Evolutionary conservation across 2,329 filamentous ascomycete genomes (phyloP).

Genomic region (Colletotrichum theobromicola): DNA sequence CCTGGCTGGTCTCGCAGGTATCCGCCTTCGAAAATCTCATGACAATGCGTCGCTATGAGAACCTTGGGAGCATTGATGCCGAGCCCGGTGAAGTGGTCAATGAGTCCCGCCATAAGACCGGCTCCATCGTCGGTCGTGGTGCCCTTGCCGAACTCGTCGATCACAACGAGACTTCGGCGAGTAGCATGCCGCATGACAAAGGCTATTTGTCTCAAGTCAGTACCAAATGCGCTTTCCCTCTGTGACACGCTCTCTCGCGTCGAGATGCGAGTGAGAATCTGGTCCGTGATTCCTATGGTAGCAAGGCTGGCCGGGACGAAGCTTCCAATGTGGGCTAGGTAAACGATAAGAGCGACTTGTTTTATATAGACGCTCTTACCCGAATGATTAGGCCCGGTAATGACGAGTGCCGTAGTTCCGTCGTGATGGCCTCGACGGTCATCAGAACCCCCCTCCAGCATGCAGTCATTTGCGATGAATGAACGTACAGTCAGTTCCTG

Average conservation of each 20-base stretch:
- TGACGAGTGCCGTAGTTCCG: conserved; percentile 67
- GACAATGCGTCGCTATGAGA: conserved; percentile 67
- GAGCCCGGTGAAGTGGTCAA: conserved; percentile 59
- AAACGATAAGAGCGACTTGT: conserved; percentile 88
- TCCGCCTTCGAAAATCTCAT: conserved; percentile 74
- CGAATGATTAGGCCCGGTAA: conserved; percentile 96
- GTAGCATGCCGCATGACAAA: conserved; percentile 79
- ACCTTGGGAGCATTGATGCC: conserved; percentile 57
- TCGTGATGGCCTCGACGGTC: conserved; percentile 17
- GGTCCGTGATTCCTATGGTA: conserved; percentile 86
- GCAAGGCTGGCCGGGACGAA: conserved; percentile 85
- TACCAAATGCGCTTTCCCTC: conserved; percentile 69
- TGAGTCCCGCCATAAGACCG: conserved; percentile 61
- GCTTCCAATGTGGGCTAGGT: conserved; percentile 90
- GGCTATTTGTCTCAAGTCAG: conserved; percentile 86
- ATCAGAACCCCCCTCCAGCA: conserved; percentile 66
- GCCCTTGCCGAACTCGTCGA: conserved; percentile 87
- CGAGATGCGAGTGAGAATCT: conserved; percentile 85
- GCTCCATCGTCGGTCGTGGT: conserved; percentile 64
- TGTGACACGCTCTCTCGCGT: conserved; percentile 69
- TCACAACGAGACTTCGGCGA: conserved; percentile 77
- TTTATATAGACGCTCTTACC: conserved; percentile 97
- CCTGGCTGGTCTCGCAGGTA: conserved; percentile 56
- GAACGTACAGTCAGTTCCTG: conserved; percentile 83
- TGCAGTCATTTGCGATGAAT: conserved; percentile 84